Base-by-base conservation (phyloP, 768 basidiomycete genomes). In the Tulasnella sp. region DNA sequence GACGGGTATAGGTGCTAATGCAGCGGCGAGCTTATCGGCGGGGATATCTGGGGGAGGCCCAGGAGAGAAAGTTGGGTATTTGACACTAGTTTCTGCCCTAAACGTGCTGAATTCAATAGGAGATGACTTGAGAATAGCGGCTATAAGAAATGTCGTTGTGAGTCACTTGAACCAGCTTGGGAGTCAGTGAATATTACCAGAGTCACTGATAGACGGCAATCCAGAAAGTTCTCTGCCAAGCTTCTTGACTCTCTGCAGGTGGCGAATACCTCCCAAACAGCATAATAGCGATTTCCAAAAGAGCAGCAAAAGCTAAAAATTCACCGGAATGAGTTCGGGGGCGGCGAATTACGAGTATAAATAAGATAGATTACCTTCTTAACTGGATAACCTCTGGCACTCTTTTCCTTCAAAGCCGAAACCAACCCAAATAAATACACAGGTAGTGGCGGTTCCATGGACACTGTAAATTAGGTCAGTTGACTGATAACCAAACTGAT, bases 231-330 rank as follows among this genome's bases (percentile, higher is more conserved):
- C 91, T 45, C 95, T 75, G 1, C 88, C 77, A 5, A 95, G 70
- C 48, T 73, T 81, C 67, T 92, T 92, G 39, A 82, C 88, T 41
- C 87, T 78, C 6, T 70, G 71, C 37, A 87, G 75, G 58, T 98
- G 93, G 53, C 83, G 79, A 55, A 93, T 74, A 5, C 95, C 95
- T 35, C 95, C 95, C 60, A 90, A 83, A 64, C 89, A 95, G 29
- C 88, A 79, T 40, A 99, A 69, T 34, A 98, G 66, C 0, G 87
- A 79, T 63, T 98, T 99, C 95, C 95, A 99, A 7, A 95, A 70
- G 0, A 99, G 76, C 13, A 98, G 76, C 10, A 99, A 75, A 3
- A 96, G 77, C 92, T 95, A 60, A 41, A 7, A 28, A 31, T n/a
- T n/a, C n/a, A n/a, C n/a, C n/a, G n/a, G n/a, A 28, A 15, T 44